Conservation (phyloP, 371 early-diverging fungal species). For the Haplosporangium sp. region DNA sequence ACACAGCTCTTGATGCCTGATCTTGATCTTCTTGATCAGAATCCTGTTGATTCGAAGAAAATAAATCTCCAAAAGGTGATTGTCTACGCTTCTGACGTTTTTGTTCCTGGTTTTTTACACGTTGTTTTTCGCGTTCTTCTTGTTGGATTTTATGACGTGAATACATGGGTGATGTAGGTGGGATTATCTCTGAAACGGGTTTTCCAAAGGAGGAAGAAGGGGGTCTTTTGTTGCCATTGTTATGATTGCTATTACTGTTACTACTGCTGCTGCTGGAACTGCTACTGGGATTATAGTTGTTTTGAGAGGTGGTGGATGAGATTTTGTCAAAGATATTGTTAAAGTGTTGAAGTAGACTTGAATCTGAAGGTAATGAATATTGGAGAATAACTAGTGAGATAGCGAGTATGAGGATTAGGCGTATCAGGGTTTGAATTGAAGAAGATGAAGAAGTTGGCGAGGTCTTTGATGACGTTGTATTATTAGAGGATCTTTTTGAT, state of each 20-base stretch:
- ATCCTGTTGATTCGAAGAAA: conserved; percentile 6
- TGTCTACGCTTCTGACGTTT: not conserved
- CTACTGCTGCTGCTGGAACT: not conserved
- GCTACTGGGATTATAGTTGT: not conserved
- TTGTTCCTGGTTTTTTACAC: conserved; percentile 1
- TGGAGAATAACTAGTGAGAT: conserved; percentile 8
- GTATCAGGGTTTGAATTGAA: not conserved
- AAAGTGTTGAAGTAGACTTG: conserved; percentile 4
- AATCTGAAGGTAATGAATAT: conserved; percentile 12
- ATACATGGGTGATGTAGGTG: conserved; percentile 13
- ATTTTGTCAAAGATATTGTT: conserved; percentile 7
- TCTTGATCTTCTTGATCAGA: conserved; percentile 4
- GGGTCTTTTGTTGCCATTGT: not conserved
- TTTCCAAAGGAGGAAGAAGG: not conserved
- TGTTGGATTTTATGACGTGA: conserved; percentile 5
- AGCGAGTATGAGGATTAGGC: conserved; percentile 8
- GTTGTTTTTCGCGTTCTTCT: not conserved
- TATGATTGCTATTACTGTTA: not conserved
- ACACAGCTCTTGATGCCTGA: not conserved
- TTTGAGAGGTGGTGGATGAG: not conserved
- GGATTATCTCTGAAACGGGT: conserved; percentile 4
- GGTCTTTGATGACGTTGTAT: not conserved
- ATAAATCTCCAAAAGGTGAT: conserved; percentile 38
- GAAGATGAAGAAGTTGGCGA: conserved; percentile 8
- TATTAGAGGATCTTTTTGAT: not conserved